Percentiles rank a stretch among this genome's conserved stretches.
Evolutionary conservation across 805 yeast genomes (phyloP).

Genomic region (Pichia cephalocereana): DNA sequence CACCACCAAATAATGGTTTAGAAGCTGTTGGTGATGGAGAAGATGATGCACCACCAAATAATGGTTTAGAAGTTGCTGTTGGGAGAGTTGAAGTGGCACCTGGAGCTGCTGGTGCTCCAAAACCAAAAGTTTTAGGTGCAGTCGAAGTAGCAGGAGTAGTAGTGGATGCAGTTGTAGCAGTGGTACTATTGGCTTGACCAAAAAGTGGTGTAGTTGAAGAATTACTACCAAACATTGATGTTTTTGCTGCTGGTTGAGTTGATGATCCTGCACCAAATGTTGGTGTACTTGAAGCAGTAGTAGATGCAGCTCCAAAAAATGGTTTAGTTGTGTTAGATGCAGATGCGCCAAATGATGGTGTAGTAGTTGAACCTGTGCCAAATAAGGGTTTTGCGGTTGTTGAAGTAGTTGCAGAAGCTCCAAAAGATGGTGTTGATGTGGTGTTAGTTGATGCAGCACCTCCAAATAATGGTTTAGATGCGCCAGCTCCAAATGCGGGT

Average conservation of each 20-base stretch:
- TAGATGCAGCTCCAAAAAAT: too few relatives aligned
- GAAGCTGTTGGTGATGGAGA: background rate
- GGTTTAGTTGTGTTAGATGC: background rate
- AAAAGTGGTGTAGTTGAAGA: slow-evolving; percentile 2
- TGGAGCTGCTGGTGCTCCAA: background rate
- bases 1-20: background rate
- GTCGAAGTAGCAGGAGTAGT: background rate
- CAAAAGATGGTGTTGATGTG: background rate
- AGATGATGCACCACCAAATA: background rate
- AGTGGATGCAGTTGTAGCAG: background rate
- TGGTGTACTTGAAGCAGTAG: background rate
- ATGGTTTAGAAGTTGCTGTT: background rate
- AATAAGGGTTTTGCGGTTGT: background rate
- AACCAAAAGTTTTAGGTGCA: background rate
- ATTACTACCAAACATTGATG: slow-evolving; percentile 4
- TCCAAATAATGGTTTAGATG: background rate
- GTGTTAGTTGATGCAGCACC: background rate
- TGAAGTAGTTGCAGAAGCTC: background rate
- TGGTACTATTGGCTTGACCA: background rate
- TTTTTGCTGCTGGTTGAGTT: background rate
- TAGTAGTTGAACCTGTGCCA: background rate
- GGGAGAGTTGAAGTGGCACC: background rate
- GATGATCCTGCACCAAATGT: background rate
- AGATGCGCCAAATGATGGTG: slow-evolving; percentile 3
- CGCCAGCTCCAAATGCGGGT: background rate